phyloP scores from a whole-genome alignment of 352 stramenopile genomes.

The Saprolegnia diclina region DNA sequence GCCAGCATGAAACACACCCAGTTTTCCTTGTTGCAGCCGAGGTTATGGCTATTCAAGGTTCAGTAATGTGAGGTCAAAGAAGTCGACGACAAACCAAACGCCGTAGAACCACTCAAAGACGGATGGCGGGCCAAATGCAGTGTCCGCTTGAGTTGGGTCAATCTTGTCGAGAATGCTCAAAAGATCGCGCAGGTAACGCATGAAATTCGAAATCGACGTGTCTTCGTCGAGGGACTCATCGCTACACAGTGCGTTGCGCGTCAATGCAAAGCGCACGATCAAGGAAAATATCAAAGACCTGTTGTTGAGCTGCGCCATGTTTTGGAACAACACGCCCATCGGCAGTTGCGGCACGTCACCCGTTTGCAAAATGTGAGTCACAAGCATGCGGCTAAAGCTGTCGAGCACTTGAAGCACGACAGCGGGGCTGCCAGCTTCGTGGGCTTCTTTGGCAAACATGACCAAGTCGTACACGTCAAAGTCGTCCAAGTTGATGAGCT shows the following conservation, averaged over 20 bases:
- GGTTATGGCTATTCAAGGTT: constrained; percentile 17
- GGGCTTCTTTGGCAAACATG: constrained; percentile 15
- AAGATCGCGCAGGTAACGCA: constrained; percentile 13
- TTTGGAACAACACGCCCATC: constrained; percentile 25
- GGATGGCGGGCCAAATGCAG: constrained; percentile 16
- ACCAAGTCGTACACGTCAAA: constrained; percentile 27
- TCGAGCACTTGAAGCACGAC: constrained; percentile 19
- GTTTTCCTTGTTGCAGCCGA: constrained; percentile 19
- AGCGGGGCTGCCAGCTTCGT: constrained; percentile 3
- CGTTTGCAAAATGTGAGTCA: not conserved
- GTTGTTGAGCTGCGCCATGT: constrained; percentile 25
- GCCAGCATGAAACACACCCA: constrained; percentile 20
- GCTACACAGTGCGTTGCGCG: not conserved
- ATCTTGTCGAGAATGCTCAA: constrained; percentile 15
- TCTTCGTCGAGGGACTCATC: not conserved
- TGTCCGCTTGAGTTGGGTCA: not conserved
- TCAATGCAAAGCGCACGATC: not conserved
- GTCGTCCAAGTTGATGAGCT: constrained; percentile 21
- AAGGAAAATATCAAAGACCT: constrained; percentile 6
- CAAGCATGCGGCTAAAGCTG: constrained; percentile 1
- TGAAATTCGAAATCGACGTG: constrained; percentile 10
- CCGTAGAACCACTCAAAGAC: constrained; percentile 27
- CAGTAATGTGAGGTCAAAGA: not conserved
- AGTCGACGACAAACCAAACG: constrained; percentile 3
- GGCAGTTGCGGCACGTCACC: constrained; percentile 8